Percentiles rank a stretch among this genome's conserved stretches.
Conservation (phyloP, 129 eudicot species). For the Helianthus annuus region DNA sequence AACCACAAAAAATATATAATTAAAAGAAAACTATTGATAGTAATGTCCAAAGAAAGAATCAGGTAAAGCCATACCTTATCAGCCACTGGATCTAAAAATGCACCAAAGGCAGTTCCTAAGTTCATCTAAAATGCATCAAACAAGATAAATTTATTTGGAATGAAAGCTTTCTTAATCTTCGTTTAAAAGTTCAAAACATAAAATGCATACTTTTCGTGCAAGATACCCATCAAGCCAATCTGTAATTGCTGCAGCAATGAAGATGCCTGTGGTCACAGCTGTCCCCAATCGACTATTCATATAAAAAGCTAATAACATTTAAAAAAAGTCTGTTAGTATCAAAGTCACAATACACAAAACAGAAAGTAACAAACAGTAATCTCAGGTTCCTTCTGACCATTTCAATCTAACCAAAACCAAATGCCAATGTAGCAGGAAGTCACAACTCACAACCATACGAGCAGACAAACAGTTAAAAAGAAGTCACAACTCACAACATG, state of each 20-base stretch:
- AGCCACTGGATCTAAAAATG: conserved; percentile 98
- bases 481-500: conserved; percentile 7
- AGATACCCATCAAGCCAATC: conserved; percentile 99
- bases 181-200: conserved; percentile 8
- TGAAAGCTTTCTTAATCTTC: background rate
- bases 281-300: conserved; percentile 85
- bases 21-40: conserved; percentile 3
- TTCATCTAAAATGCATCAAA: conserved; percentile 59
- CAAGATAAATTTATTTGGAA: background rate
- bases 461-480: conserved; percentile 8
- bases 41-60: conserved; percentile 4
- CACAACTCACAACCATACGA: background rate
- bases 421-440: no score
- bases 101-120: conserved; percentile 91
- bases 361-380: conserved; percentile 8
- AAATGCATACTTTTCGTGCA: conserved; percentile 70
- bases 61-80: conserved; percentile 71
- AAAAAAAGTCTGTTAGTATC: conserved; percentile 31
- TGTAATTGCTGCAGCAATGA: conserved; percentile 89
- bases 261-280: conserved; percentile 72
- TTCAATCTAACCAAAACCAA: conserved; percentile 1
- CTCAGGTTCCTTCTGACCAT: background rate
- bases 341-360: conserved; percentile 5
- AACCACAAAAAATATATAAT: background rate
- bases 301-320: conserved; percentile 63